phyloP scores from a whole-genome alignment of 345 rosid genomes.

The Rhodamnia rubescens region DNA sequence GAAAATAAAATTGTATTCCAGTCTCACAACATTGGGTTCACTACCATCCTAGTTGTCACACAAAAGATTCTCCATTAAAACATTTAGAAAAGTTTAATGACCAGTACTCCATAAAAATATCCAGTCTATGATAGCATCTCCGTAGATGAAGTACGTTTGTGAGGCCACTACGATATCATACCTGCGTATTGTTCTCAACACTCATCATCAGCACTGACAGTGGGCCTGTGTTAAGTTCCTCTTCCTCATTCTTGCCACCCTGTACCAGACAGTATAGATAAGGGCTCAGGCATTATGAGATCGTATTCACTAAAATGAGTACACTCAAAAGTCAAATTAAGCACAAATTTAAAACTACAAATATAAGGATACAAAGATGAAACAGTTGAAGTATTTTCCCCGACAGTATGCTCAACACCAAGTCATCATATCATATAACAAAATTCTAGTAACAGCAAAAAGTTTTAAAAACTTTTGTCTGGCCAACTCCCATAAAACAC shows the following conservation, averaged over 20 bases:
- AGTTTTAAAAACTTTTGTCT: not conserved
- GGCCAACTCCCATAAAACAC: not conserved
- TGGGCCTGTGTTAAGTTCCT: conserved; percentile 93
- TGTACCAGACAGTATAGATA: not conserved
- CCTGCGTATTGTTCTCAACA: conserved; percentile 93
- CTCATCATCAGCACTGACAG: conserved; percentile 98
- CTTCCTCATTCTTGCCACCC: conserved; percentile 72
- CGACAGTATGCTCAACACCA: not conserved
- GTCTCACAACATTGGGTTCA: not conserved
- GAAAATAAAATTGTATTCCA: not conserved
- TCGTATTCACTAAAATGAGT: not conserved
- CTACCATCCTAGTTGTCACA: not conserved
- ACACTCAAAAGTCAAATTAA: not conserved
- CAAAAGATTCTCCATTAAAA: not conserved
- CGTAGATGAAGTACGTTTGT: not conserved
- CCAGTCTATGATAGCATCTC: not conserved
- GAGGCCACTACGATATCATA: conserved; percentile 5
- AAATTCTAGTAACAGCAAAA: not conserved
- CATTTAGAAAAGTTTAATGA: not conserved
- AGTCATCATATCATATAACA: not conserved
- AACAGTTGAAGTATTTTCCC: not conserved
- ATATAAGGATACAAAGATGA: not conserved
- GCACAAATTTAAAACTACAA: not conserved
- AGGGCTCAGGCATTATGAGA: not conserved
- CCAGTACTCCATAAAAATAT: not conserved